phyloP scores from a whole-genome alignment of 176 grass and related monocot genomes.

The Triticum turgidum region DNA sequence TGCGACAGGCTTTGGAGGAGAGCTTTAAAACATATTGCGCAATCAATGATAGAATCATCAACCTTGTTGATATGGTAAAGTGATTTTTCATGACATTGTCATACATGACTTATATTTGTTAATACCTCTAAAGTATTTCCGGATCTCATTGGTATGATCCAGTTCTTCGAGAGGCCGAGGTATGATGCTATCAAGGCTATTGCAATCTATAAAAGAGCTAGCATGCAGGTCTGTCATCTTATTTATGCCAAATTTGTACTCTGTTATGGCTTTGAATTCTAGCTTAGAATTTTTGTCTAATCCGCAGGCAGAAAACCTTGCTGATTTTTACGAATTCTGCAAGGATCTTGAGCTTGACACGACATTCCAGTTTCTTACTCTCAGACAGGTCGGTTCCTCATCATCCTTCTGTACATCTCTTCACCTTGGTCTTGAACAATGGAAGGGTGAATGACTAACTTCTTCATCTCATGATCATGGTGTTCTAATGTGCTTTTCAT shows the following conservation, averaged over 20 bases:
- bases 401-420: not conserved
- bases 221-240: slow-evolving; percentile 59
- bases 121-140: not conserved
- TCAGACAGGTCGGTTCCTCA: slow-evolving; percentile 59
- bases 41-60: slow-evolving; percentile 96
- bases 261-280: not conserved
- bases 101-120: not conserved
- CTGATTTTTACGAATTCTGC: slow-evolving; percentile 91
- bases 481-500: slow-evolving; percentile 15
- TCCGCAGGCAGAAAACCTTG: slow-evolving; percentile 74
- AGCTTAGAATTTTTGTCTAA: not conserved
- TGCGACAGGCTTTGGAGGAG: slow-evolving; percentile 79
- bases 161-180: slow-evolving; percentile 98
- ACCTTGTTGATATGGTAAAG: slow-evolving; percentile 92
- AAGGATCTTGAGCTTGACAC: slow-evolving; percentile 83
- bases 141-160: not conserved
- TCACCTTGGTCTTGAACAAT: not conserved
- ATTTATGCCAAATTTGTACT: not conserved
- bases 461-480: not conserved
- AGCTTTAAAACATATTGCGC: slow-evolving; percentile 94
- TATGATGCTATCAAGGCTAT: slow-evolving; percentile 95
- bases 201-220: slow-evolving; percentile 75
- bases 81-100: not conserved
- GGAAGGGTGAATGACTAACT: not conserved
- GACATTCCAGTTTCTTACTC: slow-evolving; percentile 93